Percentiles rank a stretch among this genome's conserved stretches.
Evolutionary conservation across 169 alveolate species (phyloP).

Genomic region (Plasmodium gaboni): DNA sequence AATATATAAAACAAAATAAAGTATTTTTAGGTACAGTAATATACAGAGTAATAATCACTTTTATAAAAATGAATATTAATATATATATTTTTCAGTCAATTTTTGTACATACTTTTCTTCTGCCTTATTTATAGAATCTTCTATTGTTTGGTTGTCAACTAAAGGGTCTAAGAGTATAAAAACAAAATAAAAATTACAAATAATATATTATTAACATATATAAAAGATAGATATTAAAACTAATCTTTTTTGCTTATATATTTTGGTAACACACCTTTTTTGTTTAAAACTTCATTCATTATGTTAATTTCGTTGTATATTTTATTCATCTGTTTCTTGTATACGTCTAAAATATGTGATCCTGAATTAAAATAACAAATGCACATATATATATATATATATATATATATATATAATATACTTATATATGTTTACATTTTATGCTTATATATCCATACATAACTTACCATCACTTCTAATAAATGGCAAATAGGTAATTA

Average conservation of each 20-base stretch:
- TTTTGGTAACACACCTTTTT: slow-evolving; percentile 16
- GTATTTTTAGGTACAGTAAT: neutral
- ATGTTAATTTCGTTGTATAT: slow-evolving; percentile 28
- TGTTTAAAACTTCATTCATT: slow-evolving; percentile 32
- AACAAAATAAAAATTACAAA: slow-evolving; percentile 16
- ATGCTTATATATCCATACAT: neutral
- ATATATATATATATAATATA: slow-evolving; percentile 6
- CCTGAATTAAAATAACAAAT: slow-evolving; percentile 26
- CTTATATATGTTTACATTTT: slow-evolving; percentile 12
- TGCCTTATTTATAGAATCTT: slow-evolving; percentile 63
- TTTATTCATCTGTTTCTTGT: slow-evolving; percentile 68
- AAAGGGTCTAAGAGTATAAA: slow-evolving; percentile 17
- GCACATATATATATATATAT: neutral
- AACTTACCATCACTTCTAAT: slow-evolving; percentile 76
- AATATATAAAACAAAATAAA: neutral
- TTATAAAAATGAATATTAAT: neutral
- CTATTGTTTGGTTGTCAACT: slow-evolving; percentile 24
- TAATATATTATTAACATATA: neutral
- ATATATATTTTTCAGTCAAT: slow-evolving; percentile 14
- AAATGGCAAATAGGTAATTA: slow-evolving; percentile 71
- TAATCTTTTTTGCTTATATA: neutral
- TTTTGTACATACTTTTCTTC: slow-evolving; percentile 57
- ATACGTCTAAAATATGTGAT: slow-evolving; percentile 60
- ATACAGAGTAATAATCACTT: neutral
- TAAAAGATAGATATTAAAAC: neutral